phyloP scores from a whole-genome alignment of 1,284 basidiomycete species.

The Earliella scabrosa region DNA sequence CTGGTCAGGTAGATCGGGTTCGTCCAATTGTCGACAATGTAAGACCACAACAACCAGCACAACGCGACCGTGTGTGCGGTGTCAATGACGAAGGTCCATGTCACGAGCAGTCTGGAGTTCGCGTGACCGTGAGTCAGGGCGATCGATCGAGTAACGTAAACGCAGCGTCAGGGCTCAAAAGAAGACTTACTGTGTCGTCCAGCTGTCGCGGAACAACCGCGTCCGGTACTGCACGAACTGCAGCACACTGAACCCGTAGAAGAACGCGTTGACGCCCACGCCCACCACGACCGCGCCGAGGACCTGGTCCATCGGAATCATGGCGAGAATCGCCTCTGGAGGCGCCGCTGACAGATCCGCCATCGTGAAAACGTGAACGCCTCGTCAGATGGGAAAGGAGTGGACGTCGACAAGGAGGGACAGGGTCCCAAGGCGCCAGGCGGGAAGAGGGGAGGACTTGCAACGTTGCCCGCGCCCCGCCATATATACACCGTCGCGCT shows the following conservation, averaged over 20 bases:
- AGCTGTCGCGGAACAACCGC: conserved; percentile 1
- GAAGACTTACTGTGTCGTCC: background rate
- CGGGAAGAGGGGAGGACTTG: background rate
- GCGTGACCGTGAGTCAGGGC: background rate
- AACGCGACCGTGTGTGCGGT: conserved; percentile 36
- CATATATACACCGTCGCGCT: background rate
- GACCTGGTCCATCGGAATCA: background rate
- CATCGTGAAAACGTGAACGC: too few species aligned
- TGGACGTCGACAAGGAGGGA: background rate
- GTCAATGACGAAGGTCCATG: conserved; percentile 38
- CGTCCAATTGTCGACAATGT: conserved; percentile 35
- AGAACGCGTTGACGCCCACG: conserved; percentile 6
- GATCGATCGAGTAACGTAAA: too few species aligned
- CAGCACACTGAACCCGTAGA: conserved; percentile 11
- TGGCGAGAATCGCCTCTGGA: background rate
- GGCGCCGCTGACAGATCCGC: background rate
- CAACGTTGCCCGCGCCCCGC: background rate
- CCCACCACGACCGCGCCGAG: conserved; percentile 11
- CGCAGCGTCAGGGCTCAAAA: too few species aligned
- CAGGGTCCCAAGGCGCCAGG: background rate
- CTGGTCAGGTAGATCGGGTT: conserved; percentile 30
- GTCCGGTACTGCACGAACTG: conserved; percentile 12
- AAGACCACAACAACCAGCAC: conserved; percentile 38
- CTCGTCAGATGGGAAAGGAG: background rate
- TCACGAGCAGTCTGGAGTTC: conserved; percentile 30